Base-by-base conservation (phyloP, 257 asterid genomes). In the Apocynum venetum region DNA sequence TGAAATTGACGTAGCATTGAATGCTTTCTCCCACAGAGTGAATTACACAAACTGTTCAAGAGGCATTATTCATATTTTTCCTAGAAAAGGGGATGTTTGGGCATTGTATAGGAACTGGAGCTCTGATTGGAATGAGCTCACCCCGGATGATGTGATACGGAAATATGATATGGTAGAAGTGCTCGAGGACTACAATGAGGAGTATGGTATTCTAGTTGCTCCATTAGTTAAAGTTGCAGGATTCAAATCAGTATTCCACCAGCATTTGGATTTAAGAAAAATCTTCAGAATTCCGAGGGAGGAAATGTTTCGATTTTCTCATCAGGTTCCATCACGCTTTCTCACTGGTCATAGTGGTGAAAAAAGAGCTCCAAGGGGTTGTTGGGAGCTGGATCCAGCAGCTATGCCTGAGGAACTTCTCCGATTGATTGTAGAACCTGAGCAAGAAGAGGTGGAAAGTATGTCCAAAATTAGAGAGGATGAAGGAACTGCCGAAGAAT, bases 291-390 rank as follows among this genome's bases (percentile, higher is more conserved):
- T 92, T 68, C 87, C 87, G 13, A 86, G 86, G 77, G 85, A 81
- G 64, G 97, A 92, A 87, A 83, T 91, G 86, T 91, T 87, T 80
- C 82, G 93, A 76, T 86, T 92, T 85, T 92, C 97, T 78, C 96
- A 89, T 86, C 96, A 89, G 82, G 92, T 91, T 71, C 87, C 91
- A 60, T 86, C 87, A 35, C 74, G 65, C 79, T 46, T 71, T 60
- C 67, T 92, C 69, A 86, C 86, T 72, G 90, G 89, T 64, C 64
- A 89, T 71, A 84, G 84, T 66, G 95, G 88, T 68, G 79, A 79
- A 65, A 92, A 89, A 74, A 82, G 82, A 73, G 84, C 78, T 83
- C 90, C 84, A 43, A 67, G 55, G 17, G 89, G 84, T 79, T 87
- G 88, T 82, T 77, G 78, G 41, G 96, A 92, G 85, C 83, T 92